Conservation (phyloP, 2,329 filamentous ascomycete genomes). For the Fusarium robinianum region DNA sequence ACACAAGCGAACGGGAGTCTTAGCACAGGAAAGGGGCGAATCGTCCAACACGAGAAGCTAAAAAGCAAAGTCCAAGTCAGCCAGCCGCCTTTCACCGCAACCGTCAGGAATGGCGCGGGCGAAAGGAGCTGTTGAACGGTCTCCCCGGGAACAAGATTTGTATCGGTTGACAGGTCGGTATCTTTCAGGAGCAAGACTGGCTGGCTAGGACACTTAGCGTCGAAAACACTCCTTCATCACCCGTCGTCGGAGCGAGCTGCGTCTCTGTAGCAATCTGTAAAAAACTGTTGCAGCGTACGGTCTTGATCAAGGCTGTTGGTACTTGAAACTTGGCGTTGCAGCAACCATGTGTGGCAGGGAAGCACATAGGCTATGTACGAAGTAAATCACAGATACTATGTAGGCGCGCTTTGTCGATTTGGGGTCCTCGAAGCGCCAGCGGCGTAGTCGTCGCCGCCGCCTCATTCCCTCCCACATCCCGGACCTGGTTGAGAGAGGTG, state of each 20-base stretch:
- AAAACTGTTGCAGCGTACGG: too few species aligned
- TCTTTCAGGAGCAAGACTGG: conserved; percentile 14
- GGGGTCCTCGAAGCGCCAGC: too few species aligned
- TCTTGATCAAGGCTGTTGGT: too few species aligned
- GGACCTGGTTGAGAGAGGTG: too few species aligned
- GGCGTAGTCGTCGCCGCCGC: too few species aligned
- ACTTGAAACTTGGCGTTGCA: too few species aligned
- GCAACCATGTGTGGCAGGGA: too few species aligned
- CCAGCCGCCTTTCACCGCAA: not conserved
- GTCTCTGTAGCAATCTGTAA: too few species aligned
- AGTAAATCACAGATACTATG: conserved; percentile 10
- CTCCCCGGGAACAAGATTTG: not conserved
- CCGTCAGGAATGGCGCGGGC: conserved; percentile 8
- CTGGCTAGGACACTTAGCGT: conserved; percentile 18
- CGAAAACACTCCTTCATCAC: too few species aligned
- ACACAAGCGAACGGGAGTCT: not conserved
- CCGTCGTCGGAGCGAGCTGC: too few species aligned
- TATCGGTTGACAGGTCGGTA: conserved; percentile 13
- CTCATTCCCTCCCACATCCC: conserved; percentile 12
- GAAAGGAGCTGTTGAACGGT: conserved; percentile 16
- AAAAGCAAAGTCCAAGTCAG: conserved; percentile 4
- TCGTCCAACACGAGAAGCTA: not conserved
- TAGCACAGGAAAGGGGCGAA: conserved; percentile 5
- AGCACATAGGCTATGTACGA: too few species aligned
- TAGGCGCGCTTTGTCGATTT: too few species aligned